Evolutionary conservation across 2,329 filamentous ascomycete genomes (phyloP).

Genomic region (Kalmusia sp.): DNA sequence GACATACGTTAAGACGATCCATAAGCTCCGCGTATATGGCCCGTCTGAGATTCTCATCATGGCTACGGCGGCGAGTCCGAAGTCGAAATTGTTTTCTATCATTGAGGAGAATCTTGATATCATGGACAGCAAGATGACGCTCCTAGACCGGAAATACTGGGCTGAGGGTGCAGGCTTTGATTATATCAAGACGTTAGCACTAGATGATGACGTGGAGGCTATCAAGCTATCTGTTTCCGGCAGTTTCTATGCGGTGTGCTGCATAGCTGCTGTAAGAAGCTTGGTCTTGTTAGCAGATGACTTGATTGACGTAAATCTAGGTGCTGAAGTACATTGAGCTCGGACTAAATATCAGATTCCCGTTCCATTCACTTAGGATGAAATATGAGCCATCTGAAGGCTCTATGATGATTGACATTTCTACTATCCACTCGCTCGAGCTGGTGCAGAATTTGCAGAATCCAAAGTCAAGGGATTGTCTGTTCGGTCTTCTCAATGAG

Average conservation of each 20-base stretch:
- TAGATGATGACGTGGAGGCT: constrained; percentile 78
- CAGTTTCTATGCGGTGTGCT: constrained; percentile 87
- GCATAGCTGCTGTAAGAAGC: constrained; percentile 77
- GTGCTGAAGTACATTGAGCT: constrained; percentile 81
- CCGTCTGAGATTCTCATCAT: constrained; percentile 83
- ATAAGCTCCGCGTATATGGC: constrained; percentile 82
- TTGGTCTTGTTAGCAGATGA: constrained; percentile 55
- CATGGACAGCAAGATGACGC: constrained; percentile 62
- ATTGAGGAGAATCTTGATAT: constrained; percentile 75
- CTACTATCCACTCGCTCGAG: constrained; percentile 86
- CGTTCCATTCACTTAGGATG: constrained; percentile 81
- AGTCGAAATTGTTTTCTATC: constrained; percentile 76
- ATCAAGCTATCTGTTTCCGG: constrained; percentile 80
- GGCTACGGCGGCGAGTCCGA: constrained; percentile 71
- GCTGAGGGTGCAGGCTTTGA: constrained; percentile 79
- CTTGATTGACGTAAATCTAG: constrained; percentile 52
- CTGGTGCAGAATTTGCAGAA: constrained; percentile 86
- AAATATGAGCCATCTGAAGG: constrained; percentile 88
- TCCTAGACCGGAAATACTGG: constrained; percentile 82
- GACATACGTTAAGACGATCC: constrained; percentile 85
- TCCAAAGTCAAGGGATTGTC: constrained; percentile 77
- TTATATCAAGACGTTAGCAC: constrained; percentile 79
- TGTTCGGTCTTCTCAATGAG: constrained; percentile 86
- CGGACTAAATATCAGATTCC: constrained; percentile 71
- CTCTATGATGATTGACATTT: constrained; percentile 94